Evolutionary conservation across 306 rosid species (phyloP), one percentile per base, ranked within the genome.

Genomic region (Dalbergia cultrata): DNA sequence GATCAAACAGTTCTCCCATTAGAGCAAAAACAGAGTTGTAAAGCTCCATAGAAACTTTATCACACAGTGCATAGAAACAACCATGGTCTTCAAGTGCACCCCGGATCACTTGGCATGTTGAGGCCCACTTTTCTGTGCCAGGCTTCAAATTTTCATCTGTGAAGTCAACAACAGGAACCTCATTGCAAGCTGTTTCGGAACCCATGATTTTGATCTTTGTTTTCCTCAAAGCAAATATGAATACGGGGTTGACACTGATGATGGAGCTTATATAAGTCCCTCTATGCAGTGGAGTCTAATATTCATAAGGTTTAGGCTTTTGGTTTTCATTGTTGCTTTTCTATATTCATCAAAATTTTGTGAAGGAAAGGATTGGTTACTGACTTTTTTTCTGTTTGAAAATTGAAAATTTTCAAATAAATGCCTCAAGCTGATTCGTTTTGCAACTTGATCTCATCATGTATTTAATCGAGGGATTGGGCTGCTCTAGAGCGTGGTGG

Each of bases 21-120:
- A 76, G 53, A 61, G 43, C 5, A 45, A 84, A 76, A 41, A 84
- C 76, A 1, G 85, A 80, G 72, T 80, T 75, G 60, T 80, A 13
- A 75, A 84, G 85, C n/a, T 63, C 67, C 67, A 26, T 70, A 9
- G 87, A 31, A 70, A 70, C 58, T 64, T 70, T 54, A 69, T 75
- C 56, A 70, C n/a, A 63, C n/a, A 56, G 1, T 0, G 70, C 85
- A 56, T 69, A 80, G 12, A 84, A 80, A 10, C 74, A 70, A 31
- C 85, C 87, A 62, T 80, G 68, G 21, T 65, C 71, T 60, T 84
- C 87, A 43, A 80, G 58, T 70, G 87, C 85, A 54, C 22, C 8
- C 8, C 75, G 52, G 4, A 84, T 47, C 47, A 57, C n/a, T 63
- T 71, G 58, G 54, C 87, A 75, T 54, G 85, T 11, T 19, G 79